Base-by-base conservation (phyloP, 2,329 filamentous ascomycete species). In the Stemphylium beticola region DNA sequence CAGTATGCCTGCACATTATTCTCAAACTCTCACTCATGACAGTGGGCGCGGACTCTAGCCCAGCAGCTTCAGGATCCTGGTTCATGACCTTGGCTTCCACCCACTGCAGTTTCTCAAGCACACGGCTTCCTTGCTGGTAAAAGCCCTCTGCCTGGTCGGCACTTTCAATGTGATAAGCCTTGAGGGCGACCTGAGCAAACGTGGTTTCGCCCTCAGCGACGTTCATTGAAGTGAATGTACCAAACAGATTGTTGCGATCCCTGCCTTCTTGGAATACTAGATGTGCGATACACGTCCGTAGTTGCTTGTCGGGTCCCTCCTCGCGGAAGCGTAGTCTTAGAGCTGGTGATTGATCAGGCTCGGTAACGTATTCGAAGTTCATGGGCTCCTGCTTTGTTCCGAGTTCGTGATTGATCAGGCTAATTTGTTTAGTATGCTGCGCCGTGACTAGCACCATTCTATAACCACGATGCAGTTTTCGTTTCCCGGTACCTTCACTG, bases 381-480 rank as follows among this genome's bases (percentile, higher is more conserved):
- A 96, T 81, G 0, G 91, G 91, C 18, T 83, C 77, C 17, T 84
- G 82, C 4, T 87, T 84, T 1, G 67, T 72, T 12, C 83, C 79
- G 40, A 93, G 83, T 12, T 83, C 79, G 69, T 95, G 90, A 55
- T 87, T 88, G 46, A 95, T 83, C 38, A 87, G 89, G 69, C 89
- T 92, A 32, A 96, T 78, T 1, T 89, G 90, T 71, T 93, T 91
- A 46, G 87, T 90, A 57, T 84, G 87, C 2, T 91, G 85, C 8
- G 89, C 89, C 0, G 92, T 96, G 31, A 93, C 85, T 14, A 96
- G 83, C 8, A 89, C 85, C 41, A 96, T 78, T 18, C 93, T 86
- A 77, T 89, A 95, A 0, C 93, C 92, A 37, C 88, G 84, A 72
- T 96, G 92, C 67, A 88, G 84, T 50, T 80, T 86, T 38, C 91